These are phyloP conservation scores for Anthracocystis setariae DNA, from an alignment of 1,284 basidiomycete genomes.

Conservation along the genomic window DNA sequence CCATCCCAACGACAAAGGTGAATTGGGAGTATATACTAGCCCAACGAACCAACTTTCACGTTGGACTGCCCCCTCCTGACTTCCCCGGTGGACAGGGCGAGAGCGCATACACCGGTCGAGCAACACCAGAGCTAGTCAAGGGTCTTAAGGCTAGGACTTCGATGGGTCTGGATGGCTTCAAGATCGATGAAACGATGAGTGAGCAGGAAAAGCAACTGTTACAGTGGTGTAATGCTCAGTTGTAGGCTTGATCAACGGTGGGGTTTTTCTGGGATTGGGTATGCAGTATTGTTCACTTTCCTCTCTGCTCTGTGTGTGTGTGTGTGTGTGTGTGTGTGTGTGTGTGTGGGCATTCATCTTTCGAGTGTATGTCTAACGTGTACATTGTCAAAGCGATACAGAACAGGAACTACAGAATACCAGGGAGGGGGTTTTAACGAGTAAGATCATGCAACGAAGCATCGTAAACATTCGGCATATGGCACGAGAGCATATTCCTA, in stretches of 20 bases:
- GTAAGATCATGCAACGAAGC: slow-evolving; percentile 31
- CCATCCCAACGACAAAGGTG: slow-evolving; percentile 76
- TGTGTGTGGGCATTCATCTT: no score
- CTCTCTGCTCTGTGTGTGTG: no score
- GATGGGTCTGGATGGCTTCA: slow-evolving; percentile 30
- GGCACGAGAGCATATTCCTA: slow-evolving; percentile 79
- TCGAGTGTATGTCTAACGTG: no score
- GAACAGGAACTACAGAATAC: slow-evolving; percentile 1
- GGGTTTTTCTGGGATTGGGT: no score
- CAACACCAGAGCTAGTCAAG: slow-evolving; percentile 53
- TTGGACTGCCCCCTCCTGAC: slow-evolving; percentile 76
- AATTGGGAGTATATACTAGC: slow-evolving; percentile 76
- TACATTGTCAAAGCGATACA: slow-evolving; percentile 4
- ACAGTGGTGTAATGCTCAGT: slow-evolving; percentile 40
- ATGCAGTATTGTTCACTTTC: no score
- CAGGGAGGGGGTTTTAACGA: not conserved
- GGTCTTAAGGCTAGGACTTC: slow-evolving; percentile 10
- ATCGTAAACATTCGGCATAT: slow-evolving; percentile 73
- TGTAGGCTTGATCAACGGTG: no score
- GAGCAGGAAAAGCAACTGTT: slow-evolving; percentile 23
- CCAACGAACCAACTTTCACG: slow-evolving; percentile 73
- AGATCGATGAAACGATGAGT: not conserved
- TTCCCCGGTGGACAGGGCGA: slow-evolving; percentile 82
- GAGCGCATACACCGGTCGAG: slow-evolving; percentile 72
- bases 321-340: no score